Evolutionary conservation across 1,284 basidiomycete genomes (phyloP).

Genomic region (Omphalotus olearius): DNA sequence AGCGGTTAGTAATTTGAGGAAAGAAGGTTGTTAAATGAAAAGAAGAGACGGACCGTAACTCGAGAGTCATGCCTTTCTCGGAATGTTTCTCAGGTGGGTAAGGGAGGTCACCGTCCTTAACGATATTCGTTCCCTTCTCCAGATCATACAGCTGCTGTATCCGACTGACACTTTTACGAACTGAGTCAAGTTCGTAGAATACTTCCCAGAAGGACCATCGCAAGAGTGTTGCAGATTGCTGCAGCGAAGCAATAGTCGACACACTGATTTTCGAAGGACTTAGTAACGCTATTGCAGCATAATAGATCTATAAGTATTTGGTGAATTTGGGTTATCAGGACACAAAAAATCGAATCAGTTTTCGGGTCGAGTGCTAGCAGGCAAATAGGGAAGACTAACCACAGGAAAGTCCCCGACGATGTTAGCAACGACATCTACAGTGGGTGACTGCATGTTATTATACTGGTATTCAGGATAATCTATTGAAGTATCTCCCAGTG

Average conservation of each 20-base stretch:
- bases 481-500: constrained; percentile 20
- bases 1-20: neutral
- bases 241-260: constrained; percentile 8
- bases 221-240: constrained; percentile 6
- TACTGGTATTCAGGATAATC: constrained; percentile 7
- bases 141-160: constrained; percentile 11
- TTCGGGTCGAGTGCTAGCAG: too few species aligned
- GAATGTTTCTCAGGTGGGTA: constrained; percentile 18
- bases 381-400: constrained; percentile 16
- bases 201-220: constrained; percentile 8
- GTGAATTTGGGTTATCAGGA: neutral
- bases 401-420: constrained; percentile 23
- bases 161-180: constrained; percentile 3
- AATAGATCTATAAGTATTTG: constrained; percentile 24
- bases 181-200: neutral
- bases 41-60: constrained; percentile 27
- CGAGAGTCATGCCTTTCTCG: constrained; percentile 31
- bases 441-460: neutral
- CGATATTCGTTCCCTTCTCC: neutral
- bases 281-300: constrained; percentile 22
- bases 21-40: neutral
- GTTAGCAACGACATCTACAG: neutral
- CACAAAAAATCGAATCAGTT: neutral
- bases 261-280: constrained; percentile 11
- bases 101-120: constrained; percentile 17